Evolutionary conservation across 768 basidiomycete genomes (phyloP).

Genomic region (Leccinum subgranulosum): DNA sequence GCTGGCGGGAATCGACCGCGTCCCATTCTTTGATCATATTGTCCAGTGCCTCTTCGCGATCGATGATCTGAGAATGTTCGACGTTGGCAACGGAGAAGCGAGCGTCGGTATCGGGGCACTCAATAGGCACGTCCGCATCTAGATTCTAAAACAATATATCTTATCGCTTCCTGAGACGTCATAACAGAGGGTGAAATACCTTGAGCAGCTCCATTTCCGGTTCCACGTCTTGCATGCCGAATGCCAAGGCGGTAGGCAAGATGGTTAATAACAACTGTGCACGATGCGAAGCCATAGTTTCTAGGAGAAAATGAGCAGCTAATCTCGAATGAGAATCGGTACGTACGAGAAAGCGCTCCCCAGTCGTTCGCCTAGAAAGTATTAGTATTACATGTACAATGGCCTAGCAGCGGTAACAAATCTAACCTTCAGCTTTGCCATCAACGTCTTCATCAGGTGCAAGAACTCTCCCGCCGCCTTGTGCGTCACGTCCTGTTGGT

Average conservation of each 20-base stretch:
- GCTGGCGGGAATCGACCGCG: conserved; percentile 30
- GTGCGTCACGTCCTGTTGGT: conserved; percentile 48
- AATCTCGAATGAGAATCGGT: not conserved
- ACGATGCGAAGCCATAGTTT: conserved; percentile 46
- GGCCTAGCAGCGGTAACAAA: not conserved
- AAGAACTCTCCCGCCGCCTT: conserved; percentile 51
- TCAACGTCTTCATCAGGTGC: conserved; percentile 54
- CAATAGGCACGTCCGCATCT: conserved; percentile 46
- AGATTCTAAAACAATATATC: conserved; percentile 40
- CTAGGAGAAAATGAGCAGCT: conserved; percentile 20
- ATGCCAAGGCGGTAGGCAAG: conserved; percentile 46
- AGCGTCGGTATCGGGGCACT: conserved; percentile 33
- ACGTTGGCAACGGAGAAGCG: conserved; percentile 33
- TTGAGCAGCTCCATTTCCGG: conserved; percentile 48
- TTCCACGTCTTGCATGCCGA: conserved; percentile 45
- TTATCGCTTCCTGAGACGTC: not conserved
- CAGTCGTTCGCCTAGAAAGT: conserved; percentile 53
- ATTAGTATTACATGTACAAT: not conserved
- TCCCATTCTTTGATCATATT: conserved; percentile 31
- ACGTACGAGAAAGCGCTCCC: conserved; percentile 55
- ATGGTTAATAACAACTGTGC: conserved; percentile 38
- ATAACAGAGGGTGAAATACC: conserved; percentile 28
- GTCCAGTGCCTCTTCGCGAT: conserved; percentile 9
- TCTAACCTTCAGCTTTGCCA: conserved; percentile 61
- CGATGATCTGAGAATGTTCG: conserved; percentile 11